Evolutionary conservation across 305 asterid species (phyloP), one percentile per base, ranked within the genome.

Genomic region (Euphrasia arctica): DNA sequence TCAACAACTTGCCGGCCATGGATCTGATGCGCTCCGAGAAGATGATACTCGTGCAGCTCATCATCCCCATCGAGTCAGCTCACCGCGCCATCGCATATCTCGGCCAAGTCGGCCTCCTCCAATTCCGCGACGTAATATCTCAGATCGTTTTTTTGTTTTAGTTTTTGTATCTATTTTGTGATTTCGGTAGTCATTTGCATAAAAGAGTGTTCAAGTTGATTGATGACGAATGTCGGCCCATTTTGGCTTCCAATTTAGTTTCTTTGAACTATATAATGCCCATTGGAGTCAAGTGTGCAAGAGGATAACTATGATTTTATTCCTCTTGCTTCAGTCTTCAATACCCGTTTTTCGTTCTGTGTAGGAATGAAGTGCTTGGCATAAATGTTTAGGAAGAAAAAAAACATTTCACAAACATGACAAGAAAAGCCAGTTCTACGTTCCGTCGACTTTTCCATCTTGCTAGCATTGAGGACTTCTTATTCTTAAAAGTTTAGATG

Each of bases 11-110:
- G 78, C 90, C 97, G 31, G 62, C 70, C 70, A 88, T 93, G 99
- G 99, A 93, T 88, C 96, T 93, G 96, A 90, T 93, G 97, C 96
- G 99, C 70, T 93, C 99, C 75, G 97, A 93, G 90, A 82, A 83
- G 86, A 90, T 93, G 97, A 85, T 86, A 58, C 81, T 80, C 36
- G 97, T 86, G 72, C 99, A 90, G 64, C 92, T 93, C 70, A 93
- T 93, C 58, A 82, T 93, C 51, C 99, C 99, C 42, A 86, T 83
- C 67, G 97, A 93, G 76, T 88, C 99, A 18, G 96, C 94, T 78
- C 97, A 93, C 76, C 96, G 90, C 63, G 91, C 98, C 70, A 62
- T 91, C 63, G 78, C 98, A 64, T 89, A 91, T 74, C 95, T 89
- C 69, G 97, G 95, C 59, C 85, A 81, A 68, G 91, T 91, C 80